Percentiles rank a stretch among this genome's conserved stretches.
phyloP scores from a whole-genome alignment of 2,329 filamentous ascomycete genomes.

The Uncinocarpus reesii region DNA sequence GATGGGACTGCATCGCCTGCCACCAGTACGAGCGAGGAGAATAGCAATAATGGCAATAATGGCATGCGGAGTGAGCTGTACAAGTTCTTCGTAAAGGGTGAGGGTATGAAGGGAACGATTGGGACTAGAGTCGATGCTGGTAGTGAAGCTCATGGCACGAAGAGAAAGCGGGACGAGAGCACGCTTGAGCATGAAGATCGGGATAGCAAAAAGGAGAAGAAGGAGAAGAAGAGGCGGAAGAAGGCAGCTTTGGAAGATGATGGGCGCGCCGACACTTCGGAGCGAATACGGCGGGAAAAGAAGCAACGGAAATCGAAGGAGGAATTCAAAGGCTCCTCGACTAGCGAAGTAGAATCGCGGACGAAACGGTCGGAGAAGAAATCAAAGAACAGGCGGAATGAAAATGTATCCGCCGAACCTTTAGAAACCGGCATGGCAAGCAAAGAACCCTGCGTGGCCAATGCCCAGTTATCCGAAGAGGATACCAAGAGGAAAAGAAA shows the following conservation, averaged over 20 bases:
- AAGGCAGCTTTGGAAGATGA: constrained; percentile 11
- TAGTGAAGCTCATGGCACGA: constrained; percentile 22
- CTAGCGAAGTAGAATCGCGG: constrained; percentile 11
- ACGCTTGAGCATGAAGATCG: not conserved
- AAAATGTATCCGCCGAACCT: not conserved
- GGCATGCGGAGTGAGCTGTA: constrained; percentile 53
- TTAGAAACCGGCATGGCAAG: constrained; percentile 15
- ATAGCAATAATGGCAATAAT: constrained; percentile 21
- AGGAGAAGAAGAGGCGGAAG: constrained; percentile 22
- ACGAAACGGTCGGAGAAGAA: constrained; percentile 7
- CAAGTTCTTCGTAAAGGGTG: constrained; percentile 73
- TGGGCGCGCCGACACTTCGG: not conserved
- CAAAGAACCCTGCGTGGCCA: not conserved
- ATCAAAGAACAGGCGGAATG: constrained; percentile 18
- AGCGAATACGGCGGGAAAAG: constrained; percentile 19
- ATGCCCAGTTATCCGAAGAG: constrained; percentile 18
- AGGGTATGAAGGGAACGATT: constrained; percentile 60
- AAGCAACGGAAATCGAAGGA: not conserved
- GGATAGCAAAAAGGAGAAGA: constrained; percentile 21
- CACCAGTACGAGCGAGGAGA: constrained; percentile 45
- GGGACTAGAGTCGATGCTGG: constrained; percentile 17
- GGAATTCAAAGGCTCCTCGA: not conserved
- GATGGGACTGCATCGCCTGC: constrained; percentile 50
- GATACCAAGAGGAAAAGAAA: constrained; percentile 10
- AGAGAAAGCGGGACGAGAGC: constrained; percentile 29